A percentile compares a stretch with the other conserved stretches of the same genome.
These are phyloP conservation scores for Prunella vulgaris DNA, from an alignment of 257 asterid genomes.

Conservation along the genomic window DNA sequence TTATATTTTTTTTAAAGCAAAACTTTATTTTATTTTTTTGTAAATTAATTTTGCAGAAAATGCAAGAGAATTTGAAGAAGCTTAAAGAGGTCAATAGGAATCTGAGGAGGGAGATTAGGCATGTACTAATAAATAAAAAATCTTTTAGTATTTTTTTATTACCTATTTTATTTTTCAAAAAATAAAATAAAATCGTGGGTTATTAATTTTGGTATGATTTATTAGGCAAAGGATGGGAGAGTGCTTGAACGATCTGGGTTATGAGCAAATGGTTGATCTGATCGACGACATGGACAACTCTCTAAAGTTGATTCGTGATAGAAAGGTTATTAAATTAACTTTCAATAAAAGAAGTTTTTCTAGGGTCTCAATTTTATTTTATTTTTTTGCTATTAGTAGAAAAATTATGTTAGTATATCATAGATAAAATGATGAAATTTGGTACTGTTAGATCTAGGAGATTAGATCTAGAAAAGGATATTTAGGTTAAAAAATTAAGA, in stretches of 20 bases:
- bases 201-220: no score
- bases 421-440: not conserved
- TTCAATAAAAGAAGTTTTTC: no score
- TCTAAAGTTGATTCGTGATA: slow-evolving; percentile 39
- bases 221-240: slow-evolving; percentile 57
- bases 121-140: not conserved
- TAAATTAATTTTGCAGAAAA: slow-evolving; percentile 37
- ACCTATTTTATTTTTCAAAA: no score
- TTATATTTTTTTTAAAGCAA: not conserved
- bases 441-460: not conserved
- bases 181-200: not conserved
- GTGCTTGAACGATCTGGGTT: slow-evolving; percentile 49
- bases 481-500: not conserved
- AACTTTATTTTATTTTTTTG: not conserved
- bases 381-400: no score
- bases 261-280: slow-evolving; percentile 41
- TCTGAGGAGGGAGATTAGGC: slow-evolving; percentile 83
- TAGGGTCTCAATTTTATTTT: no score
- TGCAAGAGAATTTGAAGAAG: slow-evolving; percentile 90
- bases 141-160: not conserved
- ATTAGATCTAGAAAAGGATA: not conserved
- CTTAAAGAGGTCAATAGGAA: slow-evolving; percentile 72
- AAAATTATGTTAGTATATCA: not conserved
- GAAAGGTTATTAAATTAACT: slow-evolving; percentile 32
- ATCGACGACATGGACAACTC: slow-evolving; percentile 43